These are phyloP conservation scores for Triticum timopheevii DNA, from an alignment of 176 grass and related monocot species.

Conservation along the genomic window DNA sequence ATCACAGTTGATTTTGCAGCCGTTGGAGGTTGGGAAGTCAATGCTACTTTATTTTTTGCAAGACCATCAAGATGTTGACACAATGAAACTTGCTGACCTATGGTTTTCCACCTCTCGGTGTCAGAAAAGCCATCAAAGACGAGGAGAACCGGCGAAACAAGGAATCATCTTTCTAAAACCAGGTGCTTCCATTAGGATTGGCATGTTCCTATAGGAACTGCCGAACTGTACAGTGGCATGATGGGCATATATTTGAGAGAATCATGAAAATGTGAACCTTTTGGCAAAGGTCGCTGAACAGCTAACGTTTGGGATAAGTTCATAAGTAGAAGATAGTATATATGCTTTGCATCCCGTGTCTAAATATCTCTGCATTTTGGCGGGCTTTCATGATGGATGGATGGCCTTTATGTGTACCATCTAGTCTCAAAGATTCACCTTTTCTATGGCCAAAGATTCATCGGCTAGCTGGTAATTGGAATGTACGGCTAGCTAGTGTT, in stretches of 20 bases:
- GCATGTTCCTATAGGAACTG: too few species aligned
- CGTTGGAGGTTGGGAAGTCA: too few species aligned
- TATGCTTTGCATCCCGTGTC: background rate
- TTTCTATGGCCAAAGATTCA: background rate
- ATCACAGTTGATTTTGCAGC: background rate
- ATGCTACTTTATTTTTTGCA: too few species aligned
- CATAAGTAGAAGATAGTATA: background rate
- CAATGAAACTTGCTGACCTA: too few species aligned
- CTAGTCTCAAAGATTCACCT: background rate
- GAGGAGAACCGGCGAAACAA: too few species aligned
- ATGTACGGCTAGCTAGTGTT: background rate
- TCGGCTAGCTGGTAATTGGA: background rate
- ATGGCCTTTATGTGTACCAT: background rate
- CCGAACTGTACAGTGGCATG: too few species aligned
- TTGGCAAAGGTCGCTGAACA: background rate
- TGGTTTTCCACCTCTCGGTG: too few species aligned
- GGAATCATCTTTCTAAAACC: too few species aligned
- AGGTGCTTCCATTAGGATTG: too few species aligned
- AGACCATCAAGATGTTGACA: too few species aligned
- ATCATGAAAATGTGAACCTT: background rate
- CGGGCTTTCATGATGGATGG: background rate
- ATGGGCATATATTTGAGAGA: background rate
- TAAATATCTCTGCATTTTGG: background rate
- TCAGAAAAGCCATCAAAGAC: too few species aligned
- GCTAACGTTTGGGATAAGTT: too few species aligned